phyloP scores from a whole-genome alignment of 2,329 filamentous ascomycete genomes.

The Cladosporium cucumerinum region DNA sequence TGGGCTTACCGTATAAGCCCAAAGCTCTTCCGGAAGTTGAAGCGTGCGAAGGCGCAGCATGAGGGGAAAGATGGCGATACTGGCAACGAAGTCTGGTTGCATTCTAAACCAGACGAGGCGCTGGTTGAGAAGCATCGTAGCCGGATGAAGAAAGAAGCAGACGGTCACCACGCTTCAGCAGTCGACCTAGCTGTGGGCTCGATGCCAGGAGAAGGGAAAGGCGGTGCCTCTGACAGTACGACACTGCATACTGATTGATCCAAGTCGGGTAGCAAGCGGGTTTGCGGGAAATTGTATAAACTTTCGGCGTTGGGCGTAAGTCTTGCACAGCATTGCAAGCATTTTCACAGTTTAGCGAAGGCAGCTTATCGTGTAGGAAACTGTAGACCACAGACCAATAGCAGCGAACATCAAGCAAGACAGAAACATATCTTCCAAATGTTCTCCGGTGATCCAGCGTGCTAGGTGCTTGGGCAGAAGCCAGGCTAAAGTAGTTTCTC shows the following conservation, averaged over 20 bases:
- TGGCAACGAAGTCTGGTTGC: slow-evolving; percentile 10
- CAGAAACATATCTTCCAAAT: background rate
- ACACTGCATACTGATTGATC: background rate
- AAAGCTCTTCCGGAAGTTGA: slow-evolving; percentile 33
- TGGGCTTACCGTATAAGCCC: slow-evolving; percentile 50
- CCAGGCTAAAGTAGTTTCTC: too few relatives aligned
- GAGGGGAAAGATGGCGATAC: slow-evolving; percentile 11
- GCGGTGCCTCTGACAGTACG: background rate
- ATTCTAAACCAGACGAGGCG: background rate
- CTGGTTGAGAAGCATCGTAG: background rate
- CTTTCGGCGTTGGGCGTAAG: background rate
- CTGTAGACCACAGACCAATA: background rate
- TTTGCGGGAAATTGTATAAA: background rate
- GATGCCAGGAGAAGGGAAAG: background rate
- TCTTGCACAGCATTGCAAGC: background rate
- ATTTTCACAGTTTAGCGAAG: background rate
- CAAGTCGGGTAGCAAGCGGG: background rate
- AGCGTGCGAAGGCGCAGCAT: slow-evolving; percentile 15
- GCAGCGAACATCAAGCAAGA: background rate
- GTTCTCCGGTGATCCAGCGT: too few relatives aligned
- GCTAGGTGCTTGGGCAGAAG: too few relatives aligned
- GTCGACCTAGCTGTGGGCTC: background rate
- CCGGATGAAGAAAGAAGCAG: background rate
- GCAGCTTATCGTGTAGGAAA: background rate
- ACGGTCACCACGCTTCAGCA: background rate